Percentiles rank a stretch among this genome's conserved stretches.
phyloP scores from a whole-genome alignment of 2,329 filamentous ascomycete genomes.

The Pyrenophora graminea region DNA sequence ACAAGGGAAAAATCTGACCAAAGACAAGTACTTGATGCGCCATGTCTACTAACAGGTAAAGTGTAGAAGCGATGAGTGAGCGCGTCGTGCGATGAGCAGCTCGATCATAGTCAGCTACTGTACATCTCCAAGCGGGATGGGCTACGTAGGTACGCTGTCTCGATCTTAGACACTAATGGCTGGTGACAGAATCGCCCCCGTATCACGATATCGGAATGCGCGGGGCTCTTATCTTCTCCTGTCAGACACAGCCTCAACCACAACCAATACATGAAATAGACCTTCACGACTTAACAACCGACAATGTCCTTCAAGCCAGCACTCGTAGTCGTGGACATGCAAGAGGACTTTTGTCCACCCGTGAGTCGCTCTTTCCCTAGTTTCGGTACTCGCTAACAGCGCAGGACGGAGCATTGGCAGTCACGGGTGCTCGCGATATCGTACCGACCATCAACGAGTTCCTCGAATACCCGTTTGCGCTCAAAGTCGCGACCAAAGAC shows the following conservation, averaged over 20 bases:
- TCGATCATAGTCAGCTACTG: background rate
- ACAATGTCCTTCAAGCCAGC: constrained; percentile 53
- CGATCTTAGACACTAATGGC: constrained; percentile 7
- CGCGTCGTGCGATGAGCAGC: too few species aligned
- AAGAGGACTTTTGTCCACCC: constrained; percentile 93
- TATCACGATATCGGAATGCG: background rate
- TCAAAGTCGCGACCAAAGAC: constrained; percentile 88
- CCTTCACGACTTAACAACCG: background rate
- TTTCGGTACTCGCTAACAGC: constrained; percentile 18
- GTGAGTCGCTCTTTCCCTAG: constrained; percentile 55
- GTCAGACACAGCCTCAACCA: background rate
- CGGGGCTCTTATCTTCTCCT: background rate
- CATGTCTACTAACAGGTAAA: too few species aligned
- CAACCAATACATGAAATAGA: too few species aligned
- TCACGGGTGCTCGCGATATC: constrained; percentile 73
- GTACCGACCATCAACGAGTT: constrained; percentile 74
- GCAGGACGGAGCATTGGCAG: constrained; percentile 82
- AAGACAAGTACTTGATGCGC: too few species aligned
- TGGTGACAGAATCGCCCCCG: background rate
- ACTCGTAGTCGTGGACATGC: constrained; percentile 81
- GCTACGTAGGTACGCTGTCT: background rate
- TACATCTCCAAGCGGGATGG: background rate
- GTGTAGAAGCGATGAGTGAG: too few species aligned
- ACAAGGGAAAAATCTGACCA: too few species aligned
- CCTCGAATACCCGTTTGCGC: constrained; percentile 69